Evolutionary conservation across 1,284 basidiomycete species (phyloP).

Genomic region (Cerioporus squamosus): DNA sequence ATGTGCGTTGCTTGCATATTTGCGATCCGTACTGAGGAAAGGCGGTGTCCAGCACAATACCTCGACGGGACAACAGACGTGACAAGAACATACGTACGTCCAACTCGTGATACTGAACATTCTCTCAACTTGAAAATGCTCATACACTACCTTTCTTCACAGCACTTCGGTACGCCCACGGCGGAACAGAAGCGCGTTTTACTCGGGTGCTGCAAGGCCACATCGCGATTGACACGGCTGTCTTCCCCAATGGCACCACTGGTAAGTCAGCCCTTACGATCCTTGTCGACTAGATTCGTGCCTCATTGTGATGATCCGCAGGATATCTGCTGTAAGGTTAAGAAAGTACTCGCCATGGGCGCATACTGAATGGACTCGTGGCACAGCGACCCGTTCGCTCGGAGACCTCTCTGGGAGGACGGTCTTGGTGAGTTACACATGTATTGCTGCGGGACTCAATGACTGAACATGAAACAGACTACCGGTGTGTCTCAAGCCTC

Average conservation of each 20-base stretch:
- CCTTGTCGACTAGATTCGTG: too few species aligned
- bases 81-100: constrained; percentile 79
- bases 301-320: constrained; percentile 22
- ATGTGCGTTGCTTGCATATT: constrained; percentile 10
- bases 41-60: constrained; percentile 69
- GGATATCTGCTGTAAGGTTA: constrained; percentile 50
- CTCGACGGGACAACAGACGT: constrained; percentile 95
- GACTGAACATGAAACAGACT: constrained; percentile 32
- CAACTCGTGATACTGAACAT: not conserved
- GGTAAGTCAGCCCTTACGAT: constrained; percentile 45
- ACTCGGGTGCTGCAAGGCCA: constrained; percentile 97
- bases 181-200: constrained; percentile 87
- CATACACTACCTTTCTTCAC: not conserved
- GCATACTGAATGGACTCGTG: not conserved
- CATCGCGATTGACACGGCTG: constrained; percentile 85
- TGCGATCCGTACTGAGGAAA: too few species aligned
- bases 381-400: constrained; percentile 81
- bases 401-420: constrained; percentile 89
- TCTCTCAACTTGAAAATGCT: too few species aligned
- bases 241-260: constrained; percentile 91
- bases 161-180: constrained; percentile 92
- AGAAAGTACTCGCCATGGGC: not conserved
- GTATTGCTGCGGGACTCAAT: not conserved
- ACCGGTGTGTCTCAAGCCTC: constrained; percentile 30
- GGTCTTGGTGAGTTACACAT: constrained; percentile 67